A percentile compares a stretch with the other conserved stretches of the same genome.
phyloP scores from a whole-genome alignment of 1,139 yeast genomes.

The Kodamaea ohmeri region DNA sequence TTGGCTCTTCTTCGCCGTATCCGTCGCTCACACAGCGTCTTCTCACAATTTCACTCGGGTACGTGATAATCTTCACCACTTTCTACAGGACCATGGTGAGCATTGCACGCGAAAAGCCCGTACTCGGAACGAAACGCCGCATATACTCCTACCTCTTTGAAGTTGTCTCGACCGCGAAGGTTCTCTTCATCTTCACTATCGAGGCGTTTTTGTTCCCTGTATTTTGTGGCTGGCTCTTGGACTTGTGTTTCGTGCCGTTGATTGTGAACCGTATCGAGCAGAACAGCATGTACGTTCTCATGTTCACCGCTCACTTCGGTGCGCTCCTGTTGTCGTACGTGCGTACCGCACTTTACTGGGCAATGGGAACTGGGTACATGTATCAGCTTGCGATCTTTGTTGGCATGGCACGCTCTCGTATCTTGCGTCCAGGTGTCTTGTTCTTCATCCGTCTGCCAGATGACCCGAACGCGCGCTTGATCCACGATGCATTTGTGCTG shows the following conservation, averaged over 20 bases:
- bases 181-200: constrained; percentile 67
- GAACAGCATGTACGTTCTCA: constrained; percentile 12
- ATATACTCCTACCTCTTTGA: constrained; percentile 55
- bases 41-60: constrained; percentile 35
- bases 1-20: not conserved
- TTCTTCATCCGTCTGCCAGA: constrained; percentile 93
- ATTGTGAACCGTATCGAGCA: constrained; percentile 19
- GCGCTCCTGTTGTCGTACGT: constrained; percentile 20
- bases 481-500: constrained; percentile 82
- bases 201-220: constrained; percentile 85
- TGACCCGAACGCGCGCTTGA: constrained; percentile 85
- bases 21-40: constrained; percentile 29
- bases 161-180: constrained; percentile 59
- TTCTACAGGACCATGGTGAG: constrained; percentile 36
- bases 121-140: constrained; percentile 47
- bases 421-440: constrained; percentile 84
- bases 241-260: constrained; percentile 63
- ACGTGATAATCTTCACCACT: constrained; percentile 27
- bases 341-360: constrained; percentile 53
- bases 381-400: constrained; percentile 81
- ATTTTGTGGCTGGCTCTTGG: constrained; percentile 78
- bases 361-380: constrained; percentile 82
- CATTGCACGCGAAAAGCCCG: constrained; percentile 39
- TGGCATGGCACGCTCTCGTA: constrained; percentile 70
- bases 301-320: constrained; percentile 26